These are phyloP conservation scores for Nymphaea colorata DNA, from an alignment of 164 flowering plant genomes.

Conservation along the genomic window DNA sequence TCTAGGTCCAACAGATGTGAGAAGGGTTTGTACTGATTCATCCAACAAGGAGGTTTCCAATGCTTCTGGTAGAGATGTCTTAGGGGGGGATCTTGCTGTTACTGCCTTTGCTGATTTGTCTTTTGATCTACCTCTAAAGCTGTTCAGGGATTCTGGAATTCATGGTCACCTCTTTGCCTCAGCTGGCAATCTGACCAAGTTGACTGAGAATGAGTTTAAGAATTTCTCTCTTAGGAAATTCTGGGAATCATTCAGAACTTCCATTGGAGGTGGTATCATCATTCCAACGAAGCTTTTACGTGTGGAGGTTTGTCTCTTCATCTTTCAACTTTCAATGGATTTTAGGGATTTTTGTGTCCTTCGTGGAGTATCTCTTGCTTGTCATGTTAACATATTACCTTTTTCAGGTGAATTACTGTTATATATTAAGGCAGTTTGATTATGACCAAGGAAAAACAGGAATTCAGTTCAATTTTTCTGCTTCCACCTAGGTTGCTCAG, in stretches of 20 bases:
- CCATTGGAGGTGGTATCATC: constrained; percentile 64
- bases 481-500: constrained; percentile 24
- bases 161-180: constrained; percentile 81
- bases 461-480: constrained; percentile 69
- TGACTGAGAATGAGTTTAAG: constrained; percentile 49
- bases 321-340: not conserved
- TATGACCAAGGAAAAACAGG: constrained; percentile 76
- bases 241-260: constrained; percentile 52
- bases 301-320: constrained; percentile 52
- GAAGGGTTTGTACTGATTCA: constrained; percentile 31
- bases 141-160: constrained; percentile 66
- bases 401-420: constrained; percentile 76
- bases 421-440: constrained; percentile 53
- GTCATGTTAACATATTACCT: not conserved
- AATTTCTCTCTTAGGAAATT: constrained; percentile 44
- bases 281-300: constrained; percentile 78
- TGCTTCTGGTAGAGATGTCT: constrained; percentile 38
- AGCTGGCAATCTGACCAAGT: constrained; percentile 62
- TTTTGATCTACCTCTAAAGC: constrained; percentile 67
- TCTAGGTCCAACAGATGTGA: constrained; percentile 66
- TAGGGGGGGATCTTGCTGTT: constrained; percentile 90
- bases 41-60: constrained; percentile 18
- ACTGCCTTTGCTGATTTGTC: constrained; percentile 89
- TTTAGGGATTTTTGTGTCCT: not conserved
- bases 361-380: not conserved